Evolutionary conservation across 352 stramenopile species (phyloP), one percentile per base, ranked within the genome.

Genomic region (Phytopythium litorale): DNA sequence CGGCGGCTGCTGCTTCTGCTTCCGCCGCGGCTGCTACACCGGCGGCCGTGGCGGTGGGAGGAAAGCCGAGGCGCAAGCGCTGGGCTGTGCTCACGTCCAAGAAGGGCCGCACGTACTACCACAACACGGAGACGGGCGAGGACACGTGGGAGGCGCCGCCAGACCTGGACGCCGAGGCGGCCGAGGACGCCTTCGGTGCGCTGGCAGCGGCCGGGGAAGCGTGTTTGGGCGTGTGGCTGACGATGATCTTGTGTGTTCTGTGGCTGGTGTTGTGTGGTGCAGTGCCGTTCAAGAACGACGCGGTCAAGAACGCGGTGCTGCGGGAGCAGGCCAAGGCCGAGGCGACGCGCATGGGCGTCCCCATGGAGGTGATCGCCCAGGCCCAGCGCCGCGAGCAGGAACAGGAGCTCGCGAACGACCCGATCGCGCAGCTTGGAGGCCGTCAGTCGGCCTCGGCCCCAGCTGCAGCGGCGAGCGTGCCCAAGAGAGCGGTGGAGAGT

Each of bases 241-340:
- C n/a, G n/a, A n/a, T n/a, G n/a, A n/a, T n/a, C n/a, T n/a, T 66
- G 50, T 63, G 13, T 66, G 19, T 12, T n/a, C 50, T 55, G 37
- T 45, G 7, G 42, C 6, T 48, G 42, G 16, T 64, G 28, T 45
- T 25, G 28, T 25, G 11, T 53, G 13, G n/a, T 53, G 42, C 48
- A 93, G 84, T 93, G 49, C 82, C 82, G 38, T 93, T 91, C 68
- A 91, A 91, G 72, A 89, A 90, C 60, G 84, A 93, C 58, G 75
- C 79, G 0, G 75, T 93, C 45, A 89, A 89, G 71, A 91, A 93
- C 21, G 84, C 84, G 18, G 78, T 93, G 62, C 60, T 93, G 53
- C 69, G 78, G 0, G 81, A 93, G 48, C 84, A 93, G 58, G 79
- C 79, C 65, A 91, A 93, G 69, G 33, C 83, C 30, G 84, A 93